Evolutionary conservation across 2,329 filamentous ascomycete genomes (phyloP).

Genomic region (Thermoascus crustaceus): DNA sequence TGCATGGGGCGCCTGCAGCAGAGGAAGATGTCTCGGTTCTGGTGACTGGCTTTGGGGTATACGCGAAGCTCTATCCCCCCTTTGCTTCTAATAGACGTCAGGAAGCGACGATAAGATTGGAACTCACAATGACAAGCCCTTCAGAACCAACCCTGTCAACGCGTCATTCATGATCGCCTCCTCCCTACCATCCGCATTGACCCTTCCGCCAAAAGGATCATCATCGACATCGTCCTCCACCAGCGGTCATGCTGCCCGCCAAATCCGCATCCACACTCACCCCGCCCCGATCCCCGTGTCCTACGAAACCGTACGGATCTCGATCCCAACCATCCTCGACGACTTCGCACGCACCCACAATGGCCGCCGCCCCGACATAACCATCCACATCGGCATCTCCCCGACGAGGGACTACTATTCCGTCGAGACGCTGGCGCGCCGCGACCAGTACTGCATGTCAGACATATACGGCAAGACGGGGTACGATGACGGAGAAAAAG

Average conservation of each 20-base stretch:
- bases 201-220: conserved; percentile 23
- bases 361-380: conserved; percentile 50
- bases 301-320: conserved; percentile 57
- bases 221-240: conserved; percentile 14
- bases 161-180: conserved; percentile 73
- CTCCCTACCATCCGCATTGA: conserved; percentile 57
- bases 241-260: conserved; percentile 16
- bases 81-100: neutral
- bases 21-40: conserved; percentile 26
- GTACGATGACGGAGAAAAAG: conserved; percentile 39
- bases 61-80: conserved; percentile 7
- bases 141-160: conserved; percentile 65
- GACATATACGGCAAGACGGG: conserved; percentile 57
- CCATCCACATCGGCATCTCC: conserved; percentile 76
- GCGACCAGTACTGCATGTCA: conserved; percentile 60
- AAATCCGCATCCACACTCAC: conserved; percentile 43
- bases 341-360: conserved; percentile 32
- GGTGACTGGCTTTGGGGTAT: conserved; percentile 30
- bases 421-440: conserved; percentile 61
- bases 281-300: conserved; percentile 61
- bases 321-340: conserved; percentile 57
- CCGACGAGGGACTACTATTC: conserved; percentile 56
- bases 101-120: neutral
- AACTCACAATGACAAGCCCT: conserved; percentile 54
- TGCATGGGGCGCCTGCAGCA: conserved; percentile 10